Evolutionary conservation across 2,329 filamentous ascomycete genomes (phyloP), one percentile per base, ranked within the genome.

Genomic region (Tolypocladium sp.): DNA sequence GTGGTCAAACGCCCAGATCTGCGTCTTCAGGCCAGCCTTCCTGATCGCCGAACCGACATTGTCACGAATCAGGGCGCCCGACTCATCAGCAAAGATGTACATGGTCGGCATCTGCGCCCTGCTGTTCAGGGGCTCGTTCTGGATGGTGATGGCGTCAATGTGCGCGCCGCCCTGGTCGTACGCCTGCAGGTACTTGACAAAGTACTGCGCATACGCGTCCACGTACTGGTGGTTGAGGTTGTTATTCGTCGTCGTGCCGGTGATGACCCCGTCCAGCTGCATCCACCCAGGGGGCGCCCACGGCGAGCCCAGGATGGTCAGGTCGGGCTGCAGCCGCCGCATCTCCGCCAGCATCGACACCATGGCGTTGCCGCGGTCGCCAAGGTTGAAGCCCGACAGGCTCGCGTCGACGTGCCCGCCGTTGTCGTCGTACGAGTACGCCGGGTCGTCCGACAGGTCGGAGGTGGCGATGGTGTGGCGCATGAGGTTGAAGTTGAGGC

Each of bases 1-100:
- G 66, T 72, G 70, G 57, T 77, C 74, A 54, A 73, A 76, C 0
- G 74, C 74, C 75, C 66, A 91, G 75, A 79, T 70, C 49, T 70
- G 62, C 3, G 74, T 77, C 61, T 70, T 64, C 35, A 79, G 67
- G 2, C 74, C 73, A 4, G 75, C 75, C 42, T 64, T 63, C 58
- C 64, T 64, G 27, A 78, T 65, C 5, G 74, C 73, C 1, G 75
- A 75, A 0, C 73, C 74, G 33, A 77, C 66, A 58, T 72, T 69
- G 55, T 77, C 63, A 40, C 68, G 69, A 55, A 75, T 77, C 46
- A 77, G 65, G 9, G 61, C 60, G 0, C 68, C 70, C 3, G 74
- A 72, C 64, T 77, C 73, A 53, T 74, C 71, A 6, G 68, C 70
- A 25, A 65, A 68, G 64, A 76, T 67, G 56, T 71, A 71, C 74